Base-by-base conservation (phyloP, 805 yeast species). In the Hyphopichia homilentoma region DNA sequence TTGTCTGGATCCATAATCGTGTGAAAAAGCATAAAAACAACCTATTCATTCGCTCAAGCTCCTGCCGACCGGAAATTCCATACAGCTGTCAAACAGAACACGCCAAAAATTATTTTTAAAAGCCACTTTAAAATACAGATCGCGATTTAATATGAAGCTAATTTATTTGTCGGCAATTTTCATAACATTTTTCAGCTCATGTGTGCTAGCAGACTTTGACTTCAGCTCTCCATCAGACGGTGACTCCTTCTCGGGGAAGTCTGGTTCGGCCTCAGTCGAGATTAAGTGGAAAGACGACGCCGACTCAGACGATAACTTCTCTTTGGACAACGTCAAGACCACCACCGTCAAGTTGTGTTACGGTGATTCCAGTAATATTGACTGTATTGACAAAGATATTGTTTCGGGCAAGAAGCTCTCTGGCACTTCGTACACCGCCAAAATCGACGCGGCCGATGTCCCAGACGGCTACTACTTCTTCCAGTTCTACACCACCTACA, bases 401-500 rank as follows among this genome's bases (percentile, higher is more conserved):
- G n/a, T n/a, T n/a, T n/a, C n/a, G n/a, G 33, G 36, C 18, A 25
- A 47, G 34, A 24, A 47, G 6, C 27, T 50, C 15, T n/a, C 45
- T 5, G 27, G 39, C 6, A 45, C 49, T 31, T 34, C 53, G 2
- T 76, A 73, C 45, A 51, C 65, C 1, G 75, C 79, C 1, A 26
- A 55, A 0, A 48, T 80, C 32, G 61, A 64, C 7, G 56, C 76
- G 2, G 34, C 61, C 16, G 48, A 49, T 7, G 81, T 76, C 22
- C 77, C 77, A 3, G 55, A 70, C 48, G 98, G 98, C 19, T 57
- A 59, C 38, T 90, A 75, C 58, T 85, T 64, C 55, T 54, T 90
- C 42, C 97, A 90, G 62, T 54, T 88, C 20, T 73, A 69, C 40
- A 75, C 86, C 1, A 37, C 45, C 7, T 63, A 59, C 34, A 36